Evolutionary conservation across 2,329 filamentous ascomycete species (phyloP).

Genomic region (Hirsutella rhossiliensis): DNA sequence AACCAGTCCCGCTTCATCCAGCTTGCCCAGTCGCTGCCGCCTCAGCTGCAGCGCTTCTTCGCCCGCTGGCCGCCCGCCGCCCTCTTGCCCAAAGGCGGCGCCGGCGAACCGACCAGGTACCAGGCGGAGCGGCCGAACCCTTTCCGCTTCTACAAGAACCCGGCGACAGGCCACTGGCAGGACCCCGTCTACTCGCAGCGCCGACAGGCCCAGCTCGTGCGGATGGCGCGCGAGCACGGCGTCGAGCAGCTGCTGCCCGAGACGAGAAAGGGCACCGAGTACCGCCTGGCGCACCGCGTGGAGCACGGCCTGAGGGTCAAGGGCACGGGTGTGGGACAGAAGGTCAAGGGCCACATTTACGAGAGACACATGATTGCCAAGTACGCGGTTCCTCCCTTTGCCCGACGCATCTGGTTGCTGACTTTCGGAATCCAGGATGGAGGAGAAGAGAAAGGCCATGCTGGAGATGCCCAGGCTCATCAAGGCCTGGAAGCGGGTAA

Average conservation of each 20-base stretch:
- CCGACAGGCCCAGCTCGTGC: slow-evolving; percentile 81
- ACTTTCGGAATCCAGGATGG: slow-evolving; percentile 45
- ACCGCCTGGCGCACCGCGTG: slow-evolving; percentile 56
- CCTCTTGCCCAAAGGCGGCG: slow-evolving; percentile 35
- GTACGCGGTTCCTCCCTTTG: slow-evolving; percentile 28
- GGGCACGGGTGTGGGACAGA: slow-evolving; percentile 85
- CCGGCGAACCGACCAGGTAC: slow-evolving; percentile 29
- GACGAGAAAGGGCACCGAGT: slow-evolving; percentile 63
- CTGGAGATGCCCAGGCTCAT: slow-evolving; percentile 88
- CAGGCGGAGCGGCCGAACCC: slow-evolving; percentile 57
- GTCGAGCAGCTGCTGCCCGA: slow-evolving; percentile 72
- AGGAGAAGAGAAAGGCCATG: slow-evolving; percentile 85
- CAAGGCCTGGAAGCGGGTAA: slow-evolving; percentile 82
- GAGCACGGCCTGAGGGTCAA: slow-evolving; percentile 76
- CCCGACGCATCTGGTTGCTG: slow-evolving; percentile 1
- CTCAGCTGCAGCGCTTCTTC: slow-evolving; percentile 74
- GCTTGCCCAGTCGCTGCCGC: slow-evolving; percentile 62
- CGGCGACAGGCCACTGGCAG: slow-evolving; percentile 70
- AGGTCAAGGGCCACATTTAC: slow-evolving; percentile 90
- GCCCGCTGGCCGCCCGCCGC: slow-evolving; percentile 70
- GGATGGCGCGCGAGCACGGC: slow-evolving; percentile 66
- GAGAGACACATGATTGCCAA: slow-evolving; percentile 74
- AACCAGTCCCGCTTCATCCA: slow-evolving; percentile 29
- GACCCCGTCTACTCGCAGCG: slow-evolving; percentile 73
- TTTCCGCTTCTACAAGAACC: slow-evolving; percentile 70